A percentile compares a stretch with the other conserved stretches of the same genome.
Evolutionary conservation across 2,329 filamentous ascomycete species (phyloP).

Genomic region (Pseudogymnoascus sp.): DNA sequence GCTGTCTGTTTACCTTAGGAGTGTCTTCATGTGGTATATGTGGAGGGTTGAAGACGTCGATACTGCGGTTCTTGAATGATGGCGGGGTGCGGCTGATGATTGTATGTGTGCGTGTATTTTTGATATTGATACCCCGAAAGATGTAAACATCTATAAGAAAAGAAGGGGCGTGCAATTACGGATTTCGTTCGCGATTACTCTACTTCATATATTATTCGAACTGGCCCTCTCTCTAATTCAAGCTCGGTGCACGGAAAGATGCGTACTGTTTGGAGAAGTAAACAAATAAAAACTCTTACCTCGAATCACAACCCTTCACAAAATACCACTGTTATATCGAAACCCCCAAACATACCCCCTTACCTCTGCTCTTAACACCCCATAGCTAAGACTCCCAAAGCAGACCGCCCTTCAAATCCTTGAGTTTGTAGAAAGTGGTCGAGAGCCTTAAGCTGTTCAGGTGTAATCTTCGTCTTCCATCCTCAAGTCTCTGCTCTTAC

Average conservation of each 20-base stretch:
- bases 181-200: too few species aligned
- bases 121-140: background rate
- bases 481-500: background rate
- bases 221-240: too few species aligned
- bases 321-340: too few species aligned
- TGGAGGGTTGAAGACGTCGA: conserved; percentile 81
- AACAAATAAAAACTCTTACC: too few species aligned
- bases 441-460: background rate
- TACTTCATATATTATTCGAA: background rate
- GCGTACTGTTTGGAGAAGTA: too few species aligned
- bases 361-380: too few species aligned
- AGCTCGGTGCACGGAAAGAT: too few species aligned
- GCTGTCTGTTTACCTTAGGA: conserved; percentile 39
- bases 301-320: too few species aligned
- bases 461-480: too few species aligned
- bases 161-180: background rate
- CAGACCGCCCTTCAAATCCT: background rate
- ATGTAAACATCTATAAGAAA: background rate
- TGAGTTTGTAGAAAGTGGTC: background rate
- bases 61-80: conserved; percentile 48
- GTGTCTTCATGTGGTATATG: conserved; percentile 98
- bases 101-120: background rate
- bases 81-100: conserved; percentile 16
- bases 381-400: too few species aligned
- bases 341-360: too few species aligned